Evolutionary conservation across 2,329 filamentous ascomycete genomes (phyloP), one percentile per base, ranked within the genome.

Genomic region (Dryadomyces quercivorus): DNA sequence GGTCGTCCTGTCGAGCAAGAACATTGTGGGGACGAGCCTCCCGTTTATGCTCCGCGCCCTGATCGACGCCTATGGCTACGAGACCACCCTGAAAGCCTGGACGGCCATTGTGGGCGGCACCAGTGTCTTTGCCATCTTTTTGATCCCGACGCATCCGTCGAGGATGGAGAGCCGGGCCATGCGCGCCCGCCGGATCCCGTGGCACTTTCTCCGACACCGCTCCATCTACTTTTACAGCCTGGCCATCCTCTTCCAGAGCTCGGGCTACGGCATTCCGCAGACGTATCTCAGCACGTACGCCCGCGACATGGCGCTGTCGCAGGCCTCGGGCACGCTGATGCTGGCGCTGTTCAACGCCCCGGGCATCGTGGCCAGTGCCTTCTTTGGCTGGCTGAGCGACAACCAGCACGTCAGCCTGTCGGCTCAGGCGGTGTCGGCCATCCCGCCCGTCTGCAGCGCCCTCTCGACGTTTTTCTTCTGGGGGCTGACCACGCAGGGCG

Each of bases 11-110:
- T 51, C 53, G 8, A 44, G 40, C 48, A 54, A 54, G 18, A 51
- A 54, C 31, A 46, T 54, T 38, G 53, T 54, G 15, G 47, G 53
- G n/a, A 44, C 53, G 22, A 45, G 34, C 47, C 22, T 48, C 6
- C 53, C 53, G 18, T 51, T 54, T 15, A 10, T 54, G n/a, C 15
- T 54, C 22, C 53, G 53, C 1, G 12, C 15, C 18, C 16, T 54
- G 22, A 22, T 54, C n/a, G 42, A 50, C 18, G 22, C 16, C 13
- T 50, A 50, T 18, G 54, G 54, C 45, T 50, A 43, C 38, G 34
- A 22, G 4, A 36, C 21, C 8, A 51, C 54, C n/a, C 10, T 55
- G 16, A 43, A 21, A 8, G 20, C 45, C 70, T 54, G 53, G 53
- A 20, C 53, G 3, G 47, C 40, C 10, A 18, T 54, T 10, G 31